Conservation (phyloP, 371 early-diverging fungal species). For the Nematocida ironsii region DNA sequence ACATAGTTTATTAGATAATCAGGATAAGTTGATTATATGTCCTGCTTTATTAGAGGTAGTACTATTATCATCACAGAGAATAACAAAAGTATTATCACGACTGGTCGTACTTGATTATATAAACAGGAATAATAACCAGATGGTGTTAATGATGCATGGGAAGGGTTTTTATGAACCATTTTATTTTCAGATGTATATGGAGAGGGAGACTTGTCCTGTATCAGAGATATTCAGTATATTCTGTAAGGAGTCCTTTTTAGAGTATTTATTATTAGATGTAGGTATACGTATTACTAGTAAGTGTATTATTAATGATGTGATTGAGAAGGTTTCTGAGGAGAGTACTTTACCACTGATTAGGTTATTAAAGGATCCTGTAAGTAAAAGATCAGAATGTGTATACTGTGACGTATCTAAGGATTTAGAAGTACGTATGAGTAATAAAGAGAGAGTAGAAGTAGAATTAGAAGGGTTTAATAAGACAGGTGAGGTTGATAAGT, state of each 20-base stretch:
- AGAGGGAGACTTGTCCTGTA: slow-evolving; percentile 25
- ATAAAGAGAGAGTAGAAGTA: neutral
- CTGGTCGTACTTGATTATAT: slow-evolving; percentile 36
- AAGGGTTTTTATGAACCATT: slow-evolving; percentile 50
- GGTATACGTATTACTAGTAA: slow-evolving; percentile 32
- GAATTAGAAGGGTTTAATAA: slow-evolving; percentile 28
- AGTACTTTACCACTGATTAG: neutral
- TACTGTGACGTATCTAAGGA: slow-evolving; percentile 8
- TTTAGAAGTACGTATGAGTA: neutral
- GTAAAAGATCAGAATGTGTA: neutral
- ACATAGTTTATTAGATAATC: slow-evolving; percentile 36
- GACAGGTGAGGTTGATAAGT: neutral
- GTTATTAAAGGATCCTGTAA: neutral
- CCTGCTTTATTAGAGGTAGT: slow-evolving; percentile 44
- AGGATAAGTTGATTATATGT: slow-evolving; percentile 41
- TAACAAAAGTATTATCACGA: slow-evolving; percentile 14
- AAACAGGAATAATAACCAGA: slow-evolving; percentile 14
- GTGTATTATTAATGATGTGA: neutral
- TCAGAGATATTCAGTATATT: slow-evolving; percentile 9
- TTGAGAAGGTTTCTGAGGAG: slow-evolving; percentile 25
- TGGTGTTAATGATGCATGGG: slow-evolving; percentile 17
- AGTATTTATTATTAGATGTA: slow-evolving; percentile 44
- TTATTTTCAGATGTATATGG: slow-evolving; percentile 54
- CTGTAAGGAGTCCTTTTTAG: slow-evolving; percentile 23
- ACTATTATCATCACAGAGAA: slow-evolving; percentile 2